Conservation (phyloP, 345 rosid genomes). For the Corymbia maculata region DNA sequence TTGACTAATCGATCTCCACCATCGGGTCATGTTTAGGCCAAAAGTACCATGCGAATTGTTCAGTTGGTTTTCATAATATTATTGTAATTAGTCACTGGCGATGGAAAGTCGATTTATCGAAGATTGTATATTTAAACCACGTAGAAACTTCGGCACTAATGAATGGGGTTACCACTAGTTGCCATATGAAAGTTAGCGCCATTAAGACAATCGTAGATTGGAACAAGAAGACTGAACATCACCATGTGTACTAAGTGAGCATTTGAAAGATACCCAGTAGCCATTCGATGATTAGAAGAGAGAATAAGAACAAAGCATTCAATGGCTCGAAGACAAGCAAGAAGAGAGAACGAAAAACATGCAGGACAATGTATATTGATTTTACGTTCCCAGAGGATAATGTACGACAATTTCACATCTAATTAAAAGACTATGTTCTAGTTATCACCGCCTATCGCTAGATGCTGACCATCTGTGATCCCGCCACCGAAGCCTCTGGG, state of each 20-base stretch:
- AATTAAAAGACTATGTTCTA: not conserved
- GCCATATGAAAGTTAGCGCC: not conserved
- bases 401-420: not conserved
- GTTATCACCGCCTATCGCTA: not conserved
- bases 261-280: not conserved
- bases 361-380: not conserved
- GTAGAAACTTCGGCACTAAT: not conserved
- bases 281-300: not conserved
- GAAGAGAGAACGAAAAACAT: not conserved
- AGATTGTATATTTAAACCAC: not conserved
- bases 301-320: not conserved
- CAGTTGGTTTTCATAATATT: not conserved
- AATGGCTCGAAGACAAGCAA: not conserved
- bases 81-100: not conserved
- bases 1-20: not conserved
- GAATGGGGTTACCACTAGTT: not conserved
- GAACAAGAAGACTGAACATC: not conserved
- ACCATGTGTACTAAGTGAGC: not conserved
- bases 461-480: constrained; percentile 1
- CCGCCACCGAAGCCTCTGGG: constrained; percentile 12
- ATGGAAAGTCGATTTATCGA: not conserved
- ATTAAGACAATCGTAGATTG: not conserved
- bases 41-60: not conserved
- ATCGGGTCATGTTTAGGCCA: not conserved
- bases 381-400: not conserved